Conservation (phyloP, 495 filamentous ascomycete species). For the Talaromyces proteolyticus region DNA sequence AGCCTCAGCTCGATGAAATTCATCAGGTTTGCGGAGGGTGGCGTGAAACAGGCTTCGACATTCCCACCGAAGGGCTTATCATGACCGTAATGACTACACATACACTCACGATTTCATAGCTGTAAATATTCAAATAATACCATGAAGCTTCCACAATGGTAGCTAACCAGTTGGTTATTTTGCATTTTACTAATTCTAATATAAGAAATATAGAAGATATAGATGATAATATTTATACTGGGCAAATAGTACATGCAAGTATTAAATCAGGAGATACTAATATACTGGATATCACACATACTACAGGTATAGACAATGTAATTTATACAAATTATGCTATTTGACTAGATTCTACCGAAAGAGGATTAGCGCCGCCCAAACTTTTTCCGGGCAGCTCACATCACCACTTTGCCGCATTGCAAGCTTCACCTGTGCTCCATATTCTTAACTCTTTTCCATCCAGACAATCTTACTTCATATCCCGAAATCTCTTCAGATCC, state of each 20-base stretch:
- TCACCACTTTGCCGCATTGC: conserved; percentile 26
- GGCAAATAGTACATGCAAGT: conserved; percentile 5
- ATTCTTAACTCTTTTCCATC: conserved; percentile 14
- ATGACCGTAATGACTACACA: conserved; percentile 20
- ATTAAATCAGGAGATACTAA: conserved; percentile 14
- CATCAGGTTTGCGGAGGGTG: conserved; percentile 54
- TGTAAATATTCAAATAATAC: too few species aligned
- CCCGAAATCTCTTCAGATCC: conserved; percentile 3
- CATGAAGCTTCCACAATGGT: too few species aligned
- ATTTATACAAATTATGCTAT: conserved; percentile 18
- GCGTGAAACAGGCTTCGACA: conserved; percentile 46
- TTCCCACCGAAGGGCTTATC: conserved; percentile 66
- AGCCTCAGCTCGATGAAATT: conserved; percentile 54
- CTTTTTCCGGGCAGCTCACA: conserved; percentile 19
- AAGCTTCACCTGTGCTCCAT: too few species aligned
- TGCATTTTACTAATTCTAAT: too few species aligned
- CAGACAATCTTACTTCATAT: conserved; percentile 7
- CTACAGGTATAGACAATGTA: conserved; percentile 17
- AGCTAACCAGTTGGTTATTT: too few species aligned
- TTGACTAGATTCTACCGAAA: conserved; percentile 3
- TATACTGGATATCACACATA: conserved; percentile 14
- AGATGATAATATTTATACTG: conserved; percentile 7
- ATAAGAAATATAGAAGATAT: conserved; percentile 6
- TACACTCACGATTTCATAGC: too few species aligned
- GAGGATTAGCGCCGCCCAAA: background rate